Percentiles rank a stretch among this genome's conserved stretches.
Evolutionary conservation across 2,329 filamentous ascomycete species (phyloP).

Genomic region (Colletotrichum tropicicola): DNA sequence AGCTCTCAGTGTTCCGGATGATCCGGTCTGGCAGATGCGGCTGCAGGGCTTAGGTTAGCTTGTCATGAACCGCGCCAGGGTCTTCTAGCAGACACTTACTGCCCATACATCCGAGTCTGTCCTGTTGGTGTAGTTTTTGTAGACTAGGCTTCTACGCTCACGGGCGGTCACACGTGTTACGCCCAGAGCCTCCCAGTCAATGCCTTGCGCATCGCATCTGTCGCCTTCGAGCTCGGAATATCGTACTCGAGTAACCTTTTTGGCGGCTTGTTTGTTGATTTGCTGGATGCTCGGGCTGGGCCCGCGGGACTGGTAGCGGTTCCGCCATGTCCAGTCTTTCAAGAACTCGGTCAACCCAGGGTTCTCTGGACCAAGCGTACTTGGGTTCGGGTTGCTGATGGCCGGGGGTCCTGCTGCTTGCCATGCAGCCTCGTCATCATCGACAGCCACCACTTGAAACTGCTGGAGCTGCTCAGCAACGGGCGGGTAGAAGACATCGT

Average conservation of each 20-base stretch:
- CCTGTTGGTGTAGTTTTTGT: conserved; percentile 68
- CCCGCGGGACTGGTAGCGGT: conserved; percentile 28
- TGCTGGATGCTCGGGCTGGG: conserved; percentile 41
- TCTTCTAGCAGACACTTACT: conserved; percentile 48
- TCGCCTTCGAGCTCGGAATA: conserved; percentile 64
- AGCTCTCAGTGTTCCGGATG: conserved; percentile 54
- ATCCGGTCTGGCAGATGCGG: conserved; percentile 38
- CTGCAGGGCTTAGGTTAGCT: conserved; percentile 22
- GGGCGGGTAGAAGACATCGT: conserved; percentile 1
- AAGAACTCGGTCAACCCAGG: conserved; percentile 60
- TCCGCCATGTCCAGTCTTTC: conserved; percentile 53
- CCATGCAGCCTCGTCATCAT: conserved; percentile 23
- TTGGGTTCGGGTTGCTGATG: conserved; percentile 36
- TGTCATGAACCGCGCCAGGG: no score
- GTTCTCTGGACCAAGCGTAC: conserved; percentile 58
- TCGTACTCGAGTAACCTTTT: conserved; percentile 22
- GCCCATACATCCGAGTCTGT: conserved; percentile 54
- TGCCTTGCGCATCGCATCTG: conserved; percentile 65
- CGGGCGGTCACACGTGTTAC: conserved; percentile 60
- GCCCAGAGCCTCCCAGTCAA: conserved; percentile 64
- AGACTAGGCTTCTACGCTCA: conserved; percentile 55
- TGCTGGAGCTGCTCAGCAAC: conserved; percentile 22
- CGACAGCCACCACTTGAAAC: not conserved
- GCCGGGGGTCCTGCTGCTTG: conserved; percentile 19
- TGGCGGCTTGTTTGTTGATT: conserved; percentile 41